Conservation (phyloP, 305 asterid species). For the Fraxinus platypoda region DNA sequence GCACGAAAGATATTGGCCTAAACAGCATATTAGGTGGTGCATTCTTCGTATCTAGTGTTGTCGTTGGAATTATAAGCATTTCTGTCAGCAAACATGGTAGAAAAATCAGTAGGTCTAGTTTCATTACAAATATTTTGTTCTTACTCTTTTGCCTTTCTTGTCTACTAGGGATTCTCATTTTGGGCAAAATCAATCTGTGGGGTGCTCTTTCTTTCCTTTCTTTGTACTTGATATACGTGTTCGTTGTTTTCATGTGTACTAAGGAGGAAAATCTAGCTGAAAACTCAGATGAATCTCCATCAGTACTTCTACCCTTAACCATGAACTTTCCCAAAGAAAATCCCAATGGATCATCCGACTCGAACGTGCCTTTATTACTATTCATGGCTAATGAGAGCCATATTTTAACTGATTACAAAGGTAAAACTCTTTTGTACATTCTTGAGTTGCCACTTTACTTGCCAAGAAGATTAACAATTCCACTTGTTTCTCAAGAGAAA, state of each 20-base stretch:
- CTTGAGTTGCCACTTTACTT: conserved; percentile 23
- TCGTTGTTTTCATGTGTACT: not conserved
- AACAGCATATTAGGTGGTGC: conserved; percentile 23
- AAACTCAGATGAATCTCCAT: not conserved
- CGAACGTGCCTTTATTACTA: conserved; percentile 11
- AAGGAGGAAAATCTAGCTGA: not conserved
- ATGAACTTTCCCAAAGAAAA: not conserved
- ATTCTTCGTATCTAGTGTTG: conserved; percentile 13
- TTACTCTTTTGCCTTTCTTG: conserved; percentile 6
- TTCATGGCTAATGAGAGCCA: not conserved
- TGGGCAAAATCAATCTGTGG: conserved; percentile 23
- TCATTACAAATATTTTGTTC: conserved; percentile 11
- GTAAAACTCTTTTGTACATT: conserved; percentile 1
- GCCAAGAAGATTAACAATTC: conserved; percentile 27
- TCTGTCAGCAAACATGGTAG: conserved; percentile 2
- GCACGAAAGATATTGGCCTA: conserved; percentile 20
- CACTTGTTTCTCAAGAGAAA: conserved; percentile 19
- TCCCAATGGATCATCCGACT: not conserved
- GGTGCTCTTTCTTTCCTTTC: conserved; percentile 19
- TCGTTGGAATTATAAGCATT: conserved; percentile 22
- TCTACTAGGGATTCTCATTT: conserved; percentile 6
- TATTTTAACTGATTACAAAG: not conserved
- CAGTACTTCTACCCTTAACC: not conserved
- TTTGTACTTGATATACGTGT: not conserved
- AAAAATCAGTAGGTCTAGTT: conserved; percentile 10